These are phyloP conservation scores for Akanthomyces uredinophilus DNA, from an alignment of 2,329 filamentous ascomycete species.

Conservation along the genomic window DNA sequence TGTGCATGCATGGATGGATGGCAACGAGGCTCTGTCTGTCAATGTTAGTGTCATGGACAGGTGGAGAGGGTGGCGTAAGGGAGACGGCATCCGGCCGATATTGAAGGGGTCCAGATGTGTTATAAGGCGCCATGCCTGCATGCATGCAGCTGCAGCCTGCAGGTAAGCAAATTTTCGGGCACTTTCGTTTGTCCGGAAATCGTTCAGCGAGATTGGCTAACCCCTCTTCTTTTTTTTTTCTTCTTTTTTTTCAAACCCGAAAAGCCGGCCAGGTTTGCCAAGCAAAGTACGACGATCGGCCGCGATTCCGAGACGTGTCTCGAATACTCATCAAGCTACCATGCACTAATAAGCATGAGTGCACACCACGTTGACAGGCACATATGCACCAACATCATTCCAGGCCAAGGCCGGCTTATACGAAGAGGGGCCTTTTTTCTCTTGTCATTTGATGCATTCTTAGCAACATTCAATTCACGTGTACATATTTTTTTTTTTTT, in stretches of 20 bases:
- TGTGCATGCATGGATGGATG: neutral
- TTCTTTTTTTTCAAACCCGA: neutral
- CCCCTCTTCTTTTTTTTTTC: neutral
- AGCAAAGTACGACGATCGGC: neutral
- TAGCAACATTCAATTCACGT: too few species aligned
- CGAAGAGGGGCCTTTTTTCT: neutral
- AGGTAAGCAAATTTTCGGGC: neutral
- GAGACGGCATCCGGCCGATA: neutral
- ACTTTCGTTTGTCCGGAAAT: neutral
- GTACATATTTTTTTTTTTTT: too few species aligned
- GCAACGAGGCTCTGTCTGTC: neutral
- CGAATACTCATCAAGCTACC: neutral
- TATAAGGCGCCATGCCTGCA: neutral
- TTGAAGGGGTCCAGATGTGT: neutral
- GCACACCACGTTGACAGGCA: neutral
- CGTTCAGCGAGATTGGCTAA: neutral
- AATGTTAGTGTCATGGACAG: neutral
- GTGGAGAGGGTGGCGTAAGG: slow-evolving; percentile 7
- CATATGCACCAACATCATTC: neutral
- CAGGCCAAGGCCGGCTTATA: neutral
- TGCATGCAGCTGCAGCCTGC: neutral
- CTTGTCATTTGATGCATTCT: neutral
- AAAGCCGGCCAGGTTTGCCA: neutral
- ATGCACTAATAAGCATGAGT: neutral
- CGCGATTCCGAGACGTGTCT: neutral